Base-by-base conservation (phyloP, 2,329 filamentous ascomycete genomes). In the Pseudogymnoascus sp. region DNA sequence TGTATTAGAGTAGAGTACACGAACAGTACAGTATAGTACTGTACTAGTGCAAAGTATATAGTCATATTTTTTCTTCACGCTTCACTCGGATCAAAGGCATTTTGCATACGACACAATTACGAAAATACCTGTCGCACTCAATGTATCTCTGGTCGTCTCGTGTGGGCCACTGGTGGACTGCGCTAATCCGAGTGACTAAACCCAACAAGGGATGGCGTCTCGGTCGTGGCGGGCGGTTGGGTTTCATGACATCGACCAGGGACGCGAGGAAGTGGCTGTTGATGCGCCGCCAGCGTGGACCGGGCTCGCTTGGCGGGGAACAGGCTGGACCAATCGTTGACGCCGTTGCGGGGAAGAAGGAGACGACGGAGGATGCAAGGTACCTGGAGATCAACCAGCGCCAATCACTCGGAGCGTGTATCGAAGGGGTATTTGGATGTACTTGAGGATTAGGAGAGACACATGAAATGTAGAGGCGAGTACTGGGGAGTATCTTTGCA, bases 71-170 rank as follows among this genome's bases (percentile, higher is more conserved):
- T 34, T 28, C 10, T n/a, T 3, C 25, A 34, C 14, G 14, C 44
- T n/a, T 50, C 21, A 23, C 21, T 23, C 21, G 21, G 21, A 23
- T 31, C 14, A 31, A 44, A 25, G 46, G 44, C 50, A 34, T 56
- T 56, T 56, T 16, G 28, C 50, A 56, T 56, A 34, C 50, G 50
- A 34, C 50, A 56, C 50, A 34, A 56, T 56, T 56, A 56, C 50
- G 50, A 56, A 56, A 56, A 56, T 21, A 31, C 50, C 28, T 53
- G 46, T n/a, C 25, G 46, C 25, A 31, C 14, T 7, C 44, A 28
- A 53, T 28, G 46, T 53, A 53, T 53, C 23, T 31, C 25, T 53
- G n/a, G 8, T 16, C 25, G 50, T 56, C 50, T 56, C 50, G 10
- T 34, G 25, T 31, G 50, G 46, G 50, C 18, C 46, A 31, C 25